Percentiles rank a stretch among this genome's conserved stretches.
These are phyloP conservation scores for Fusarium goolgardi DNA, from an alignment of 2,329 filamentous ascomycete genomes.

Conservation along the genomic window DNA sequence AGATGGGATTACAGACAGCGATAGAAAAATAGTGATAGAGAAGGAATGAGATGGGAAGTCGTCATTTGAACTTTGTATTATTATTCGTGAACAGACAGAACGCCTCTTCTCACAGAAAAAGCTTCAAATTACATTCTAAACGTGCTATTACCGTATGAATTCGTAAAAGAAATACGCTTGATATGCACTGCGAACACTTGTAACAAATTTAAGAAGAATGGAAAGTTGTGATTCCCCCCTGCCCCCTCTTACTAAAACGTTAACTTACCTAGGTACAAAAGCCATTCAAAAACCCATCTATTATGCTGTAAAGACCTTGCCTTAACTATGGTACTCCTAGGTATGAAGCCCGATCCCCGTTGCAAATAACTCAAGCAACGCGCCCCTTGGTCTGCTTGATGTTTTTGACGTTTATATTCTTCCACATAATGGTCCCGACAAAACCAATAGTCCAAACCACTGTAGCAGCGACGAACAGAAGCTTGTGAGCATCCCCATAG, in stretches of 20 bases:
- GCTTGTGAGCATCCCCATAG: slow-evolving; percentile 27
- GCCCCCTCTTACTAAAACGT: background rate
- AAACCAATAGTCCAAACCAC: slow-evolving; percentile 21
- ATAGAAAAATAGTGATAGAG: too few species aligned
- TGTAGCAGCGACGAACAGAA: slow-evolving; percentile 23
- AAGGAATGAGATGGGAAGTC: too few species aligned
- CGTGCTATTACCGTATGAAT: background rate
- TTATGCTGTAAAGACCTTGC: background rate
- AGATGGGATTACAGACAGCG: too few species aligned
- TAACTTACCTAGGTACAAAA: too few species aligned
- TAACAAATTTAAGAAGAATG: background rate
- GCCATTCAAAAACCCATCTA: background rate
- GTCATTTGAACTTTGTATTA: background rate
- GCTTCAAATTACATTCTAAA: accelerated
- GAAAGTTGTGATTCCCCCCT: background rate
- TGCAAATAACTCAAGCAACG: slow-evolving; percentile 10
- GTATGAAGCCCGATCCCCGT: too few species aligned
- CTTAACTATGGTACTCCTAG: too few species aligned
- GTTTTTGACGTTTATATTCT: slow-evolving; percentile 24
- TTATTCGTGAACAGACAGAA: background rate
- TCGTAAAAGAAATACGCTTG: too few species aligned
- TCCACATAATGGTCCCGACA: slow-evolving; percentile 17
- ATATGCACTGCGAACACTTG: background rate
- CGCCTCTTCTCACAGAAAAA: too few species aligned
- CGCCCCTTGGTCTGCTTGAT: slow-evolving; percentile 33